Evolutionary conservation across 306 rosid species (phyloP).

Genomic region (Cicer chorassanicum): DNA sequence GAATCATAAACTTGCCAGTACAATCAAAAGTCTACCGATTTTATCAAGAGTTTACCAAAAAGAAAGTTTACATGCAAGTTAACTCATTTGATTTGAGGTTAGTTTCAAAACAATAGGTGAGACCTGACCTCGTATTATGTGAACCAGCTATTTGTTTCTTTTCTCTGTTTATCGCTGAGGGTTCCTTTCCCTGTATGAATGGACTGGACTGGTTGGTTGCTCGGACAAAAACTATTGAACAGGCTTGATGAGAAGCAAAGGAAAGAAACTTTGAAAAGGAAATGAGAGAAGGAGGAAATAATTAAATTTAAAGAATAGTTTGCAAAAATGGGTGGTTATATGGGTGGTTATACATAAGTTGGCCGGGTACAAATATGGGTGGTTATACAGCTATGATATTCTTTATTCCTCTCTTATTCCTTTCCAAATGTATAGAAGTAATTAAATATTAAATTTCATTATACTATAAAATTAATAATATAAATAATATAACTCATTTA

Average conservation of each 20-base stretch:
- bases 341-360: background rate
- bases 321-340: background rate
- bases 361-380: background rate
- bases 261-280: background rate
- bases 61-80: too few relatives aligned
- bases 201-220: conserved; percentile 2
- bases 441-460: too few relatives aligned
- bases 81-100: background rate
- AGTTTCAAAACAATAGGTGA: background rate
- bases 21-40: too few relatives aligned
- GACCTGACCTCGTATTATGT: conserved; percentile 25
- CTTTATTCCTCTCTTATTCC: too few relatives aligned
- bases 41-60: too few relatives aligned
- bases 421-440: too few relatives aligned
- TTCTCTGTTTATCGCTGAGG: background rate
- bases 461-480: too few relatives aligned
- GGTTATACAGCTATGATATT: background rate
- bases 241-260: background rate
- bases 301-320: background rate
- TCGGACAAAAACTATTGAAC: conserved; percentile 1
- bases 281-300: background rate
- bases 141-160: conserved; percentile 9
- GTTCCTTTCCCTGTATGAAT: background rate
- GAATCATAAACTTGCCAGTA: too few relatives aligned
- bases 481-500: too few relatives aligned